Base-by-base conservation (phyloP, 1,284 basidiomycete species). In the Termitomyces sp. region DNA sequence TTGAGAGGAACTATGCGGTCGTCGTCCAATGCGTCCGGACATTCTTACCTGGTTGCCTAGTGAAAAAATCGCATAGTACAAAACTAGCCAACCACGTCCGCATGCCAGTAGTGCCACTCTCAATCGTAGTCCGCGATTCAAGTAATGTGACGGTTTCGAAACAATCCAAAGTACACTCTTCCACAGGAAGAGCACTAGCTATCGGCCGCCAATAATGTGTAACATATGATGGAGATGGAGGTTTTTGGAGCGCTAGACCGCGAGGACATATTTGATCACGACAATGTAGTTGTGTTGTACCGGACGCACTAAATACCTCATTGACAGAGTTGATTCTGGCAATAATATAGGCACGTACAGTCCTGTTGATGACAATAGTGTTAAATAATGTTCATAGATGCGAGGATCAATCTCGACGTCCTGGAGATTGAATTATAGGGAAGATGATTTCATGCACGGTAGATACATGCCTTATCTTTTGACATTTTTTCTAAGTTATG, bases 81-180 rank as follows among this genome's bases (percentile, higher is more conserved):
- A 85, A 77, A 60, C 86, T 84, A 1, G 88, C 86, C 24, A 76
- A 72, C 88, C 88, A 91, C 1, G 88, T 91, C 49, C 84, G 75
- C 40, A 90, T 66, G 5, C 88, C 88, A 0, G 88, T 91, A 0
- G 87, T 90, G 1, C 88, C 88, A 41, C 72, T 72, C 64, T 90
- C 86, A 28, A 89, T 82, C 1, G 75, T 81, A 0, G 79, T 84
- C 3, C 83, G 78, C 2, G 88, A 87, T 66, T 91, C 88, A 10
- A 84, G 69, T 2, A 91, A 66, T 0, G 87, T 88, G 14, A 75
- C 69, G 7, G 66, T 75, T 30, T 73, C 68, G 54, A 72, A 73
- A 13, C 58, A 18, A 3, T 52, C 47, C 3, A 67, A 38, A 47
- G 68, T 52, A 1, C 30, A 11, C 28, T 49, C 51, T 34, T 48